These are phyloP conservation scores for Microdochium trichocladiopsis DNA, from an alignment of 2,329 filamentous ascomycete species.

Conservation along the genomic window DNA sequence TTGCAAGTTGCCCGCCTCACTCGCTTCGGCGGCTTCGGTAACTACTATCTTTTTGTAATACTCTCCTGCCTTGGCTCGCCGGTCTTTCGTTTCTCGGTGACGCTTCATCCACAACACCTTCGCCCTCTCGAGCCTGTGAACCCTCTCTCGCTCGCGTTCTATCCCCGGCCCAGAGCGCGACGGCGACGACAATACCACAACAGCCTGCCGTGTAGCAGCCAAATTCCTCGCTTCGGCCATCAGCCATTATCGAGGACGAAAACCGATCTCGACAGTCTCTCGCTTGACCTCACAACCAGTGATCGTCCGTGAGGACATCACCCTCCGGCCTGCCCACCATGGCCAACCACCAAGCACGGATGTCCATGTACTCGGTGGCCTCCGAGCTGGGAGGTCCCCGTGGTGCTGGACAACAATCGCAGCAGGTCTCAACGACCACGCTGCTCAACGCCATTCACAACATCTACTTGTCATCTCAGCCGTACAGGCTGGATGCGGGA, in stretches of 20 bases:
- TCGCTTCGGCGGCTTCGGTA: slow-evolving; percentile 47
- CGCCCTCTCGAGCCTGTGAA: background rate
- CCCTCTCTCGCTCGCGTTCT: background rate
- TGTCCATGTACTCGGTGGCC: slow-evolving; percentile 63
- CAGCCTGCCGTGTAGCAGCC: background rate
- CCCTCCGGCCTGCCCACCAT: slow-evolving; percentile 31
- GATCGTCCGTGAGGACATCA: slow-evolving; percentile 32
- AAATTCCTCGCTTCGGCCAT: background rate
- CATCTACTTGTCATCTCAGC: slow-evolving; percentile 72
- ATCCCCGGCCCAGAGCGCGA: background rate
- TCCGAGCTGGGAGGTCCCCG: slow-evolving; percentile 53
- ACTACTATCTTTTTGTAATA: slow-evolving; percentile 22
- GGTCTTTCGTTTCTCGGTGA: background rate
- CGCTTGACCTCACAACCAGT: slow-evolving; percentile 13
- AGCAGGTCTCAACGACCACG: slow-evolving; percentile 87
- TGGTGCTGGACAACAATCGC: slow-evolving; percentile 57
- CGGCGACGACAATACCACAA: background rate
- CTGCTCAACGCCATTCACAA: slow-evolving; percentile 89
- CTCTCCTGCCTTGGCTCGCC: slow-evolving; percentile 11
- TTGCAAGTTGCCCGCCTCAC: slow-evolving; percentile 36
- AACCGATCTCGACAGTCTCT: background rate
- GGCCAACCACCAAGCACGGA: slow-evolving; percentile 45
- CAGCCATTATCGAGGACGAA: background rate
- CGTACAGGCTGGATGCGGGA: slow-evolving; percentile 83
- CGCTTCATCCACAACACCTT: slow-evolving; percentile 5